A percentile compares a stretch with the other conserved stretches of the same genome.
These are phyloP conservation scores for Aspergillus sp. DNA, from an alignment of 2,329 filamentous ascomycete genomes.

Conservation along the genomic window DNA sequence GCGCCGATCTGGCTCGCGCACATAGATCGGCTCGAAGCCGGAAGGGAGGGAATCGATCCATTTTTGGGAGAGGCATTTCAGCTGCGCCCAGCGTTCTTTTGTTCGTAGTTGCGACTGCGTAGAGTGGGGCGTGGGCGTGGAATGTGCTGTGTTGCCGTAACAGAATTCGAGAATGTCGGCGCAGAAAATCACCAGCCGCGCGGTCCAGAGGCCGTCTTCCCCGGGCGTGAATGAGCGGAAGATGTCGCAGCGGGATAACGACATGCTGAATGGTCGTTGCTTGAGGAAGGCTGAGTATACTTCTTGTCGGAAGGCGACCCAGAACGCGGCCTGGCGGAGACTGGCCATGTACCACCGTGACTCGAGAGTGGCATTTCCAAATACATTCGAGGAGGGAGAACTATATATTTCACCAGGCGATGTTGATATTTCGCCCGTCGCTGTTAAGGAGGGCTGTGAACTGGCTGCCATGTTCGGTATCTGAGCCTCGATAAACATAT, in stretches of 20 bases:
- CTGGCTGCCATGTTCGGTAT: not conserved
- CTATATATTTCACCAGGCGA: not conserved
- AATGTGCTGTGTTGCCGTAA: constrained; percentile 38
- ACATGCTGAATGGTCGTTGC: constrained; percentile 30
- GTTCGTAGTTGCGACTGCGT: constrained; percentile 9
- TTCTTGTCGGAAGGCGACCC: constrained; percentile 50
- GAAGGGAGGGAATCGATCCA: constrained; percentile 41
- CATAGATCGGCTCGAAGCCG: constrained; percentile 58
- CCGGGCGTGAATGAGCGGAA: constrained; percentile 7
- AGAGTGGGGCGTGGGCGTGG: no score
- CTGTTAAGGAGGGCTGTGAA: not conserved
- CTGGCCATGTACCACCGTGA: constrained; percentile 16
- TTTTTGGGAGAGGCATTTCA: constrained; percentile 45
- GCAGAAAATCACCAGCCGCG: constrained; percentile 60
- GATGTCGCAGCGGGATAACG: constrained; percentile 4
- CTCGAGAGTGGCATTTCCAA: not conserved
- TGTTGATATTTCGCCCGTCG: not conserved
- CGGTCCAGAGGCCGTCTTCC: constrained; percentile 40
- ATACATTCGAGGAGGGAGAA: not conserved
- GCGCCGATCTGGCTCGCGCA: constrained; percentile 34
- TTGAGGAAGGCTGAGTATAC: constrained; percentile 46
- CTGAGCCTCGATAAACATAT: constrained; percentile 26
- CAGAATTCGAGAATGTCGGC: constrained; percentile 64
- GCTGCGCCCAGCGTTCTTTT: constrained; percentile 23
- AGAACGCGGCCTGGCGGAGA: constrained; percentile 44